Conservation (phyloP, 2,329 filamentous ascomycete genomes). For the Metarhizium album region DNA sequence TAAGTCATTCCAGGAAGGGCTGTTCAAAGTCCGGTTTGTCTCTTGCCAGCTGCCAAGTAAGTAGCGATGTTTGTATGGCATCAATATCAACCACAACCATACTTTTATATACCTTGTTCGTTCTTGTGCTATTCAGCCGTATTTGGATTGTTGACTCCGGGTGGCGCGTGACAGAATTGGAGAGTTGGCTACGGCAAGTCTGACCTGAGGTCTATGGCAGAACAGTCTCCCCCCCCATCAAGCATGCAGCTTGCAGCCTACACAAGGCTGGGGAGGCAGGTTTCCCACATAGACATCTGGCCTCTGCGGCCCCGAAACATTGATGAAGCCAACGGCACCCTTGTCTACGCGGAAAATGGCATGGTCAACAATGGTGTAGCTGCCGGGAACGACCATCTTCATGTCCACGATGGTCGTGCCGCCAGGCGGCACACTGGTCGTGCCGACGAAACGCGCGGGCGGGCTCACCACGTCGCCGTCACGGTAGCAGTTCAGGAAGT, state of each 20-base stretch:
- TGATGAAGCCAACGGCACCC: conserved; percentile 23
- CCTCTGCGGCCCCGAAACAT: conserved; percentile 18
- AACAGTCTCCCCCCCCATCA: conserved; percentile 6
- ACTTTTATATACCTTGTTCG: no score
- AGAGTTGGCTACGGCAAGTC: no score
- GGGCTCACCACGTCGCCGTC: conserved; percentile 21
- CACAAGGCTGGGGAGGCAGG: conserved; percentile 17
- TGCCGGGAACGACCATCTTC: conserved; percentile 21
- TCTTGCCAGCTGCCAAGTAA: no score
- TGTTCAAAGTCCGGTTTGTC: no score
- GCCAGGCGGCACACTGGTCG: conserved; percentile 18
- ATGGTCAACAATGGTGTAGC: conserved; percentile 23
- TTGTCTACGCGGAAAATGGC: conserved; percentile 24
- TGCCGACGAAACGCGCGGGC: conserved; percentile 16
- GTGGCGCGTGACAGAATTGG: no score
- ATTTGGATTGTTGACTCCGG: no score
- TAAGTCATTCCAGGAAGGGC: no score
- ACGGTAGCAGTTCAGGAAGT: conserved; percentile 19
- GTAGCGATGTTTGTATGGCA: no score
- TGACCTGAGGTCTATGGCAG: no score
- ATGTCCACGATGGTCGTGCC: conserved; percentile 19
- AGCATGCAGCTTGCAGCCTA: conserved; percentile 21
- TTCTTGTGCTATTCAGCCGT: no score
- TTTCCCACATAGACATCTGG: conserved; percentile 18
- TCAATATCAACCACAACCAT: no score